phyloP scores from a whole-genome alignment of 2,329 filamentous ascomycete species.

The Cytospora leucostoma region DNA sequence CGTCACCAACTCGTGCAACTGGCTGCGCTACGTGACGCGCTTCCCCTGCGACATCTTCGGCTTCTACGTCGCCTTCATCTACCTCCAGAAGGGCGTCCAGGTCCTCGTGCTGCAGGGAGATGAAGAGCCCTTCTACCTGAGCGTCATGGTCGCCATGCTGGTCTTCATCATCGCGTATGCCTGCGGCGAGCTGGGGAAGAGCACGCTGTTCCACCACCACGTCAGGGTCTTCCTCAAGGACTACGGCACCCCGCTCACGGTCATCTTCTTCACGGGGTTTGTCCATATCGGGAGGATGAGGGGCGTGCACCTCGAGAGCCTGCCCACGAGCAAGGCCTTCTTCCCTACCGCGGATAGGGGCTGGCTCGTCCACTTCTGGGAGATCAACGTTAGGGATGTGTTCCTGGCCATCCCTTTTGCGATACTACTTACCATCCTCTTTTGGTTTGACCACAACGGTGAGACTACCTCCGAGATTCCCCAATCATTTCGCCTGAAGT shows the following conservation, averaged over 20 bases:
- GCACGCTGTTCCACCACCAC: constrained; percentile 72
- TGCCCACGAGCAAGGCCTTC: constrained; percentile 79
- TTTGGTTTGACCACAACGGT: constrained; percentile 91
- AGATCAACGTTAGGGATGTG: constrained; percentile 69
- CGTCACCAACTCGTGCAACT: constrained; percentile 84
- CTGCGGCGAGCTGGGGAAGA: constrained; percentile 70
- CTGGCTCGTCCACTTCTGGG: constrained; percentile 84
- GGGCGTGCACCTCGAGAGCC: constrained; percentile 65
- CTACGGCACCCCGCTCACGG: constrained; percentile 80
- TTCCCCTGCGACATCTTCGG: constrained; percentile 95
- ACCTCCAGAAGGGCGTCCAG: constrained; percentile 87
- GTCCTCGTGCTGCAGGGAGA: constrained; percentile 75
- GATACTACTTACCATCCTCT: constrained; percentile 77
- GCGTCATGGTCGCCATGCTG: constrained; percentile 72
- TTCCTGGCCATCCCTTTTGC: constrained; percentile 89
- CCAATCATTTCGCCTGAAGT: no score
- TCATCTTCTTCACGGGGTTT: constrained; percentile 88
- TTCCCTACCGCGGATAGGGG: constrained; percentile 70
- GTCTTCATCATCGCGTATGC: constrained; percentile 77
- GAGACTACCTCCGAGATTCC: constrained; percentile 31
- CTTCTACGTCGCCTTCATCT: constrained; percentile 91
- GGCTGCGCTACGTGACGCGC: constrained; percentile 82
- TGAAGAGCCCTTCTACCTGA: constrained; percentile 72
- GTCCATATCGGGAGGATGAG: constrained; percentile 83
- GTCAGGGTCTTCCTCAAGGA: constrained; percentile 84